Percentiles rank a stretch among this genome's conserved stretches.
Conservation (phyloP, 495 filamentous ascomycete genomes). For the Amniculicola lignicola region DNA sequence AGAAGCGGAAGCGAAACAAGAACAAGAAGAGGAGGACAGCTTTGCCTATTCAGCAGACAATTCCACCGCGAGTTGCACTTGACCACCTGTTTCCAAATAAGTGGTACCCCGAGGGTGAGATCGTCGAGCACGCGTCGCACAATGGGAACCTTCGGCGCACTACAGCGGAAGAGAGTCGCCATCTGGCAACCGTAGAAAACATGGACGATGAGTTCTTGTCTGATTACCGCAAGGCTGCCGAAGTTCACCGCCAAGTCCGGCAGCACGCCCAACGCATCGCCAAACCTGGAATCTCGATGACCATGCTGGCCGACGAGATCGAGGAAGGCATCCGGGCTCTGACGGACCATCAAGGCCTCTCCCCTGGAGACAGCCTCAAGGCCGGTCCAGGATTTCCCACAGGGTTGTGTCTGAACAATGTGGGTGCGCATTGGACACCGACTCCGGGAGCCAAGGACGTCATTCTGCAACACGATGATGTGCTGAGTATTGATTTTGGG, state of each 20-base stretch:
- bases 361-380: slow-evolving; percentile 72
- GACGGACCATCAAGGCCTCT: slow-evolving; percentile 71
- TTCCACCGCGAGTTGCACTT: slow-evolving; percentile 71
- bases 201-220: slow-evolving; percentile 63
- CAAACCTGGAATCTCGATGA: slow-evolving; percentile 77
- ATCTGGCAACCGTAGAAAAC: slow-evolving; percentile 76
- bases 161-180: slow-evolving; percentile 82
- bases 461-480: slow-evolving; percentile 68
- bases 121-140: slow-evolving; percentile 59
- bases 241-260: slow-evolving; percentile 84
- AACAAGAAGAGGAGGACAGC: slow-evolving; percentile 64
- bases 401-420: slow-evolving; percentile 81
- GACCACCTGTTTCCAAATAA: slow-evolving; percentile 72
- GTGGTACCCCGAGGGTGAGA: slow-evolving; percentile 75
- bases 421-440: slow-evolving; percentile 84
- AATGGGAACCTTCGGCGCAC: slow-evolving; percentile 79
- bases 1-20: slow-evolving; percentile 59
- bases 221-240: slow-evolving; percentile 84
- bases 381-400: slow-evolving; percentile 89
- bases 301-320: slow-evolving; percentile 79
- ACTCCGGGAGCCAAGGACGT: slow-evolving; percentile 88
- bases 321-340: slow-evolving; percentile 80
- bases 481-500: slow-evolving; percentile 92
- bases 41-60: slow-evolving; percentile 54
- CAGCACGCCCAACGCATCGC: slow-evolving; percentile 76